Base-by-base conservation (phyloP, 129 eudicot genomes). In the Dittrichia graveolens region DNA sequence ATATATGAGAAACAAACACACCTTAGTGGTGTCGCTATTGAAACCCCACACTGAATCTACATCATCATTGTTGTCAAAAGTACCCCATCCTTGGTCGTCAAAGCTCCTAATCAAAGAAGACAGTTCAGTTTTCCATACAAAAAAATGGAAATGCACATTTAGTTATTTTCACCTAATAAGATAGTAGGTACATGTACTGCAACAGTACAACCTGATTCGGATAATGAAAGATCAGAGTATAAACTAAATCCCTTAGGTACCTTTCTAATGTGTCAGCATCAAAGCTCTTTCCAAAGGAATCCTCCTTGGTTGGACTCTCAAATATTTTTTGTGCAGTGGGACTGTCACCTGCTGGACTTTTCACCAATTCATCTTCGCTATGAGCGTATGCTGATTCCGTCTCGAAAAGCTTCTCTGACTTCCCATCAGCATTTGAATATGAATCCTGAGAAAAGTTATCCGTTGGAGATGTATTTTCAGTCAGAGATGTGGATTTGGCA, bases 31-130 rank as follows among this genome's bases (percentile, higher is more conserved):
- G 56, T 63, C 76, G 9, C 71, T 61, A 72, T 73, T 85, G 67
- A 89, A 92, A 44, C 98, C 98, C 98, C 98, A 94, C 34, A 94
- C 96, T 13, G 98, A 94, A 77, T 94, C 95, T 37, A 80, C 84
- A 78, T 94, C 98, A 69, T 93, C 98, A 67, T 84, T 90, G 74
- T 84, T 83, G 76, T 90, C 96, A 62, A 90, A 94, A 31, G 88
- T 86, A 45, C 98, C 98, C 96, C 96, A 94, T 12, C 84, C 68
- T 49, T 92, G 86, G 41, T 94, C 96, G 62, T 90, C 96, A 75
- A 94, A 94, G 79, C 89, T 74, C 76, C 98, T 90, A 79, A 49
- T 15, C 10, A 49, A 69, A 58, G 44, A 77, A 16, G 8, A 16
- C 48, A 35, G 38, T 54, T 50, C 37, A 63, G 41, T 53, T 52